These are phyloP conservation scores for Brasilioporus rufonigricans DNA, from an alignment of 768 basidiomycete species.

Conservation along the genomic window DNA sequence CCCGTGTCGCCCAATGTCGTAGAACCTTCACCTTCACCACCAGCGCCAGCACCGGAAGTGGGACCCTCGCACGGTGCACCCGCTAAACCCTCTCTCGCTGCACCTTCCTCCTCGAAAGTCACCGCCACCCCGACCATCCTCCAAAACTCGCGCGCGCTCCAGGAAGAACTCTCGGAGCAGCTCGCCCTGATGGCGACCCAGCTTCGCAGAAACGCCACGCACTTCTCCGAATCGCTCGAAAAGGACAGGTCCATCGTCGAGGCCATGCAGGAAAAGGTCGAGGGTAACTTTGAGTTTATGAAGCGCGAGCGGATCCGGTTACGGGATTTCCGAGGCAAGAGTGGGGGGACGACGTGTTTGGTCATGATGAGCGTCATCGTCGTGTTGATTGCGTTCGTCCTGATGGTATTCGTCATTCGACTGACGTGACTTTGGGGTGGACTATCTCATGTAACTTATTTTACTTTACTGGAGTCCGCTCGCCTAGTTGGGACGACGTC, in stretches of 20 bases:
- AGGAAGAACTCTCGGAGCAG: constrained; percentile 72
- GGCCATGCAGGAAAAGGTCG: constrained; percentile 67
- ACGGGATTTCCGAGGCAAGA: constrained; percentile 60
- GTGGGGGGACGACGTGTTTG: constrained; percentile 71
- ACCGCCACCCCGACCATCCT: constrained; percentile 40
- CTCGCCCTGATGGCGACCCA: constrained; percentile 85
- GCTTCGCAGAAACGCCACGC: constrained; percentile 77
- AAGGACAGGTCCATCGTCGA: constrained; percentile 74
- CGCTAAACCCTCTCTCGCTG: constrained; percentile 25
- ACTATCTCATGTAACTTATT: not conserved
- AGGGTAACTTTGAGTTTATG: constrained; percentile 70
- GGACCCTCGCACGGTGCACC: constrained; percentile 6
- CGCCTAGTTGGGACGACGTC: not conserved
- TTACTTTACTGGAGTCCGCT: constrained; percentile 1
- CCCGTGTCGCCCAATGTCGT: constrained; percentile 33
- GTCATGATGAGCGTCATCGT: constrained; percentile 59
- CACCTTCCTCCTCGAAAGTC: constrained; percentile 34
- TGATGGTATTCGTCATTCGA: constrained; percentile 74
- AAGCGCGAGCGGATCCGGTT: constrained; percentile 59
- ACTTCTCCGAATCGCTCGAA: constrained; percentile 70
- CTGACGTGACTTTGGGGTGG: constrained; percentile 40
- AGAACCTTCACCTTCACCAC: not conserved
- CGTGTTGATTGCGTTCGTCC: constrained; percentile 65
- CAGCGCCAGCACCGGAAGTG: constrained; percentile 6
- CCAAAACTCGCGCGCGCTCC: constrained; percentile 59